Evolutionary conservation across 2,329 filamentous ascomycete genomes (phyloP).

Genomic region (Talaromyces amestolkiae): DNA sequence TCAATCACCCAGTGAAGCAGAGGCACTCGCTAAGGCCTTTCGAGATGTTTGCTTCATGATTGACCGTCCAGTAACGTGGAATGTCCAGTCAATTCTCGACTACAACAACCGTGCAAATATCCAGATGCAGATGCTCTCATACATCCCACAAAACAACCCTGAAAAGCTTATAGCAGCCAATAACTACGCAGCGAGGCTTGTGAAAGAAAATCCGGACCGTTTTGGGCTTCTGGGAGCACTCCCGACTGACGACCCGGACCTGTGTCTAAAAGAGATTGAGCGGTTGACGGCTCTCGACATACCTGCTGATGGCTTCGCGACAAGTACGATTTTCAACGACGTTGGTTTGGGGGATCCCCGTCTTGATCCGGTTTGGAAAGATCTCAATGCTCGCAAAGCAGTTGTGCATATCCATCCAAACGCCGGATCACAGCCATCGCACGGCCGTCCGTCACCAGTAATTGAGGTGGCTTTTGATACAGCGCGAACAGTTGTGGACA

Average conservation of each 20-base stretch:
- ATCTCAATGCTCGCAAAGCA: constrained; percentile 9
- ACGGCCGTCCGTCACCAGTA: constrained; percentile 8
- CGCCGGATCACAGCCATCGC: background rate
- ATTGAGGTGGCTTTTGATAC: constrained; percentile 15
- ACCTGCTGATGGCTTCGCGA: constrained; percentile 6
- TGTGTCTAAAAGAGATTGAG: constrained; percentile 9
- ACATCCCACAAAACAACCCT: background rate
- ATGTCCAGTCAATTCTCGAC: constrained; percentile 2
- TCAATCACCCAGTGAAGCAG: constrained; percentile 1
- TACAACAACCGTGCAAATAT: constrained; percentile 14
- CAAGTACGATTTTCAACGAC: background rate
- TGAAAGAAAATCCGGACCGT: background rate
- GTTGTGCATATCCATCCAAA: constrained; percentile 14
- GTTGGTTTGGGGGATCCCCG: background rate
- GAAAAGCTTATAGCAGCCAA: constrained; percentile 8
- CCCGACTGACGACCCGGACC: constrained; percentile 2
- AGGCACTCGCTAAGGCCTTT: background rate
- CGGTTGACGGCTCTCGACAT: background rate
- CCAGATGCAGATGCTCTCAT: constrained; percentile 15
- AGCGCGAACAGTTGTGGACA: constrained; percentile 2
- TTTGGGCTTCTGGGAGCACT: constrained; percentile 12
- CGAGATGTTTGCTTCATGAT: constrained; percentile 2
- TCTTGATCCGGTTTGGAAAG: constrained; percentile 6
- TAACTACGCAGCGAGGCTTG: background rate
- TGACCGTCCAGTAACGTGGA: background rate